Evolutionary conservation across 2,329 filamentous ascomycete species (phyloP).

Genomic region (Alternaria sp.): DNA sequence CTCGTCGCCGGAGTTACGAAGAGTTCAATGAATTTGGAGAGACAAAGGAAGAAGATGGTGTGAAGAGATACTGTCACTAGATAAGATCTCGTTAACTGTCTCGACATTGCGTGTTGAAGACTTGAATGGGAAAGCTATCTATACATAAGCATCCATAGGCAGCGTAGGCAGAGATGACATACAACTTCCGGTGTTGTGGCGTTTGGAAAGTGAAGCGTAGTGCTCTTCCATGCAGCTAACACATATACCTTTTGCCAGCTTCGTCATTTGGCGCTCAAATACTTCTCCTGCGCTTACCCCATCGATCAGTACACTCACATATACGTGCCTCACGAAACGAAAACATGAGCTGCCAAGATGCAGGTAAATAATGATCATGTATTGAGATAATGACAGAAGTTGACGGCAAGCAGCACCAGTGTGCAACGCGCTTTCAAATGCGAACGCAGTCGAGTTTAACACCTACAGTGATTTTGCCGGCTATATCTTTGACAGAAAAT

Average conservation of each 20-base stretch:
- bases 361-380: not conserved
- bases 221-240: not conserved
- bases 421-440: not conserved
- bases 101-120: not conserved
- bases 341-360: not conserved
- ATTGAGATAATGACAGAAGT: not conserved
- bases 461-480: conserved; percentile 8
- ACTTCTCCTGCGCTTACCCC: not conserved
- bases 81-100: not conserved
- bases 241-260: not conserved
- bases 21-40: not conserved
- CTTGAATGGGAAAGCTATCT: not conserved
- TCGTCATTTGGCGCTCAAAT: not conserved
- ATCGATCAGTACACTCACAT: no score
- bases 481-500: conserved; percentile 5
- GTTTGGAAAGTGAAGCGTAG: not conserved
- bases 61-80: not conserved
- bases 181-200: not conserved
- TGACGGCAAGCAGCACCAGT: not conserved
- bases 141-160: rapidly evolving
- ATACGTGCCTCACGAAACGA: not conserved
- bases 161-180: not conserved
- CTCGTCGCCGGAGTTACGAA: not conserved
- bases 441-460: not conserved
- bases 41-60: not conserved